phyloP scores from a whole-genome alignment of 306 rosid species.

The Gastrolobium villosum region DNA sequence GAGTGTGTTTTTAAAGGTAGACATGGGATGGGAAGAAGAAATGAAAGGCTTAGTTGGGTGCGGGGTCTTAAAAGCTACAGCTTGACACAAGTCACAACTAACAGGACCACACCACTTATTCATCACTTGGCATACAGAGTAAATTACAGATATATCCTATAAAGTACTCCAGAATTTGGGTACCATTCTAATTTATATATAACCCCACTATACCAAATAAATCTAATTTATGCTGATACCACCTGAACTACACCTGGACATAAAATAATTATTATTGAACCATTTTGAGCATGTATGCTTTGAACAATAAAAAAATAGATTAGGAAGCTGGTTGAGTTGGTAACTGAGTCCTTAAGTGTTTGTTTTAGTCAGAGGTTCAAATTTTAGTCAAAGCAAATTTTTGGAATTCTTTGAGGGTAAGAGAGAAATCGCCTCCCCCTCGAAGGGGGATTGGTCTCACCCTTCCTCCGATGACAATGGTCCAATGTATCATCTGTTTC shows the following conservation, averaged over 20 bases:
- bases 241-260: conserved; percentile 43
- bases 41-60: conserved; percentile 66
- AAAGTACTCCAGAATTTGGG: conserved; percentile 32
- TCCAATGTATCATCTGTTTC: no score
- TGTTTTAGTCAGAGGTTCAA: no score
- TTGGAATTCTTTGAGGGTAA: no score
- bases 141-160: conserved; percentile 53
- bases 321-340: no score
- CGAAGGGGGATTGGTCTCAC: no score
- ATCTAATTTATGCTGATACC: conserved; percentile 31
- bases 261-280: conserved; percentile 15
- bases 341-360: no score
- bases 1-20: conserved; percentile 57
- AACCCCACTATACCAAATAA: conserved; percentile 32
- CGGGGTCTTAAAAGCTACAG: conserved; percentile 54
- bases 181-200: background rate
- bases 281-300: conserved; percentile 1
- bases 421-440: no score
- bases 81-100: conserved; percentile 59
- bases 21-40: conserved; percentile 49
- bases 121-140: background rate
- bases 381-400: no score
- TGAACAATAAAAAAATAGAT: no score
- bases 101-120: conserved; percentile 66
- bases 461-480: no score